These are phyloP conservation scores for Colletotrichum horii DNA, from an alignment of 2,329 filamentous ascomycete species.

Conservation along the genomic window DNA sequence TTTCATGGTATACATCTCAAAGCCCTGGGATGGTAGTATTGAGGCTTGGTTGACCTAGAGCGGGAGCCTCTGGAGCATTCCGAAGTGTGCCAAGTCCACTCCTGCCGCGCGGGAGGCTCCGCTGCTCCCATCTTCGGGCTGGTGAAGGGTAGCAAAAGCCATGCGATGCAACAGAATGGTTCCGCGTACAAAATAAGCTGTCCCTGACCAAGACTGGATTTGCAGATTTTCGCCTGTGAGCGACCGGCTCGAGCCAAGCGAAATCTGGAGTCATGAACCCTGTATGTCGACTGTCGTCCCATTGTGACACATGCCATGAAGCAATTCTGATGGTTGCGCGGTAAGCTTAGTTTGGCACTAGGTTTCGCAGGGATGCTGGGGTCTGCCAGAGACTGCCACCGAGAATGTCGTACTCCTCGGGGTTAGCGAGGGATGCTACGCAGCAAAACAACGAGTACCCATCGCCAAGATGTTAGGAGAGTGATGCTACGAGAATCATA, in stretches of 20 bases:
- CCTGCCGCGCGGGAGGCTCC: not conserved
- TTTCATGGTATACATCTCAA: not conserved
- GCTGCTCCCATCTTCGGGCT: not conserved
- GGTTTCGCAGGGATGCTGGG: not conserved
- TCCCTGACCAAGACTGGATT: accelerated
- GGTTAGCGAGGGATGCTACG: not conserved
- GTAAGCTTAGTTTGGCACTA: not conserved
- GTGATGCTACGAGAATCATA: not conserved
- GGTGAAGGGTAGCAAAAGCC: not conserved
- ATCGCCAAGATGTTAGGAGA: not conserved
- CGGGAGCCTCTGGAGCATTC: not conserved
- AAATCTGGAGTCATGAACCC: not conserved
- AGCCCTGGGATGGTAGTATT: not conserved
- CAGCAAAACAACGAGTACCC: not conserved
- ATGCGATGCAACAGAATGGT: not conserved
- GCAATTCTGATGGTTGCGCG: not conserved
- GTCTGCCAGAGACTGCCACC: not conserved
- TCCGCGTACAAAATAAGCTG: not conserved
- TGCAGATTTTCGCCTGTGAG: not conserved
- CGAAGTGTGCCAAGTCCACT: not conserved
- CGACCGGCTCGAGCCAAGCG: not conserved
- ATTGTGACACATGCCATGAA: not conserved
- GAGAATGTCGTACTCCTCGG: not conserved
- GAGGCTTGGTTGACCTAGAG: accelerated
- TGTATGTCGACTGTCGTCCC: not conserved